Base-by-base conservation (phyloP, 768 basidiomycete genomes). In the Lactifluus pinguis region DNA sequence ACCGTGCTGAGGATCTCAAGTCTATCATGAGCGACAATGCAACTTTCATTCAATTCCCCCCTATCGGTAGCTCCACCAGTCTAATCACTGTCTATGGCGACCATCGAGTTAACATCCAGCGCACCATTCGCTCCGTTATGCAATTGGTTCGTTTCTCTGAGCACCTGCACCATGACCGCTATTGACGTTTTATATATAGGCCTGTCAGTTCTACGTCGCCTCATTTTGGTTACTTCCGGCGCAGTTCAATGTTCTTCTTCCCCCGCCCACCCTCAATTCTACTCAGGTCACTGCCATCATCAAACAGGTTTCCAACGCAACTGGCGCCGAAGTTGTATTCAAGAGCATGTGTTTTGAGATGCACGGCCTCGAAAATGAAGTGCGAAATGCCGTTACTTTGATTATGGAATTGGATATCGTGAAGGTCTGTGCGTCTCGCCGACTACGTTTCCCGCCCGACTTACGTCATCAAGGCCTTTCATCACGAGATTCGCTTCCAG, bases 271-370 rank as follows among this genome's bases (percentile, higher is more conserved):
- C 14, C 79, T 95, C 68, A 94, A 89, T 67, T 80, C 86, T 13
- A 79, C 87, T 8, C 89, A 93, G 66, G 88, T 95, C 57, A 84
- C 91, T 19, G 83, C 86, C 1, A 79, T 97, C 41, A 78, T 98
- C 49, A 91, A 92, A 72, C 87, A 89, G 69, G 88, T 98, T 47
- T 87, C 94, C 17, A 81, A 87, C 62, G 78, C 84, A 10, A 89
- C 92, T 2, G 92, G 94, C 4, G 92, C 95, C 19, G 95, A 98
- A 70, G 84, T 95, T 32, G 93, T 97, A 7, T 98, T 95, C 77
- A 97, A 97, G 75, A 88, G 86, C 69, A 95, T 95, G 83, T 92
- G 91, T 72, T 98, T 98, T 68, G 95, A 98, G 76, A 85, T 97
- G 78, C 92, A 97, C 69, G 95, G 95, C 15, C 78, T 93, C 30